phyloP scores from a whole-genome alignment of 106 monocot genomes.

The Dendrobium officinale region DNA sequence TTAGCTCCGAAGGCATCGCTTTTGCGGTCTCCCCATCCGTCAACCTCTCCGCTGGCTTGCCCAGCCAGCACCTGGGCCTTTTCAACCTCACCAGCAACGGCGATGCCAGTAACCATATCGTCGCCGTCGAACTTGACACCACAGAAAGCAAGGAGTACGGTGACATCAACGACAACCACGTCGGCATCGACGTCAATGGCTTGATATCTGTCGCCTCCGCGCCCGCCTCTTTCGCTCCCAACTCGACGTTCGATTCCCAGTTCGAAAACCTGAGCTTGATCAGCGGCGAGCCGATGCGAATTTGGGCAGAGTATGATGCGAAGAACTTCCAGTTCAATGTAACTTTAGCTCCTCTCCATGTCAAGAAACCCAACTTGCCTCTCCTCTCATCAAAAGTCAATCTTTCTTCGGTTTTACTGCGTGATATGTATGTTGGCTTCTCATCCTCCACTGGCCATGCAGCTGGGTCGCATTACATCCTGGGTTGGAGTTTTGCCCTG shows the following conservation, averaged over 20 bases:
- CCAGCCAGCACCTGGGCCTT: constrained; percentile 31
- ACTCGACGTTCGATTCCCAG: constrained; percentile 6
- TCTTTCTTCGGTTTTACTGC: constrained; percentile 37
- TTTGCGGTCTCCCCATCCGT: constrained; percentile 13
- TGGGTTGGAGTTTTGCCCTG: constrained; percentile 64
- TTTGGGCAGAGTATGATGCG: constrained; percentile 69
- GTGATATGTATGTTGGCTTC: constrained; percentile 65
- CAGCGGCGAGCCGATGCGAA: constrained; percentile 26
- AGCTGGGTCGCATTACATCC: constrained; percentile 46
- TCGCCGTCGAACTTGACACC: constrained; percentile 44
- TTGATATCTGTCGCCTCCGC: constrained; percentile 22
- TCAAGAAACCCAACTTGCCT: constrained; percentile 22
- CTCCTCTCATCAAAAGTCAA: constrained; percentile 38
- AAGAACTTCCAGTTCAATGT: constrained; percentile 33
- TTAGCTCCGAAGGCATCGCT: constrained; percentile 23
- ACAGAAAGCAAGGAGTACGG: constrained; percentile 8
- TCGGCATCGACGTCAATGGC: constrained; percentile 28
- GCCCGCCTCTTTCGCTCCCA: background rate
- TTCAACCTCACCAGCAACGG: constrained; percentile 24
- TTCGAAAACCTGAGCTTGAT: constrained; percentile 24
- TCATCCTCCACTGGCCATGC: constrained; percentile 56
- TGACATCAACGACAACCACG: constrained; percentile 23
- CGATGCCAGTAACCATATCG: background rate
- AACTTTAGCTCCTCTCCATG: constrained; percentile 33
- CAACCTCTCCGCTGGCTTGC: constrained; percentile 6